Percentiles rank a stretch among this genome's conserved stretches.
phyloP scores from a whole-genome alignment of 768 basidiomycete genomes.

The Tricholoma hemisulphureum region DNA sequence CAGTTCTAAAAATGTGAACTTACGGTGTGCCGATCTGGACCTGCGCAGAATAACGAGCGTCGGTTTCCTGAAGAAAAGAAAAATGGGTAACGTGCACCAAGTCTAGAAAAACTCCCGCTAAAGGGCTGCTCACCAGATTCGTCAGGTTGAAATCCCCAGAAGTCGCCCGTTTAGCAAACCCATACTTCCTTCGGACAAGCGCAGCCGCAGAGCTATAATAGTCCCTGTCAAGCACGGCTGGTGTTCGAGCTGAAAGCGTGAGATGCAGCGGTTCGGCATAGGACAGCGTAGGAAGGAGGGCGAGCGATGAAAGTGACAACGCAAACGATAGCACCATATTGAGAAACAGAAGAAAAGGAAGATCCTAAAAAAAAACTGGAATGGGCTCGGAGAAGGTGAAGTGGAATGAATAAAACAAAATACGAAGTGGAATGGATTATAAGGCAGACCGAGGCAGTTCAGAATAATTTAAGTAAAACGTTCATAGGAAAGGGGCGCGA shows the following conservation, averaged over 20 bases:
- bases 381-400: too few relatives aligned
- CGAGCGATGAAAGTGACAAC: background rate
- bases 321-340: too few relatives aligned
- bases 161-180: background rate
- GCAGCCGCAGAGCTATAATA: background rate
- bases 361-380: too few relatives aligned
- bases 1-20: slow-evolving; percentile 34
- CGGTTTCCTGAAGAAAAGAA: slow-evolving; percentile 41
- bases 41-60: slow-evolving; percentile 57
- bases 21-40: slow-evolving; percentile 64
- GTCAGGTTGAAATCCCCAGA: background rate
- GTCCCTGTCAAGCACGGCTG: background rate
- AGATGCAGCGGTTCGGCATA: slow-evolving; percentile 1
- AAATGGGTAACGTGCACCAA: background rate
- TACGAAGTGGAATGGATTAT: too few relatives aligned
- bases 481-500: too few relatives aligned
- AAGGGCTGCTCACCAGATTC: background rate
- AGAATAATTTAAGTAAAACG: too few relatives aligned
- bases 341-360: too few relatives aligned
- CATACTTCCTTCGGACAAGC: background rate
- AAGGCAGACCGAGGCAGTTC: too few relatives aligned
- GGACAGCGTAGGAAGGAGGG: background rate
- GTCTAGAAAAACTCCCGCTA: too few relatives aligned
- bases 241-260: background rate
- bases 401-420: too few relatives aligned